These are phyloP conservation scores for Myxozyma sirexii DNA, from an alignment of 805 yeast species.

Conservation along the genomic window DNA sequence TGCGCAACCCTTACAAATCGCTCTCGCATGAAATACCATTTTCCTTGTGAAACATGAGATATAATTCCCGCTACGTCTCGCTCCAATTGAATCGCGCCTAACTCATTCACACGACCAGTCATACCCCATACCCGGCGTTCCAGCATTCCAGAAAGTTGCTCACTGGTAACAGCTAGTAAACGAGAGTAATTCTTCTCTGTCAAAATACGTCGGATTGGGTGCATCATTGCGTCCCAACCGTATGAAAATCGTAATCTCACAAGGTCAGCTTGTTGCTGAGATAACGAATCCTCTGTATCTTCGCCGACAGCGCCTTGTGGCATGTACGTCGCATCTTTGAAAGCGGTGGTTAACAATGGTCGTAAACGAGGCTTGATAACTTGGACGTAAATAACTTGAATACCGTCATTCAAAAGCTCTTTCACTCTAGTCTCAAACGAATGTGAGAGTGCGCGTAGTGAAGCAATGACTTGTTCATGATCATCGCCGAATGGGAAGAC, in stretches of 20 bases:
- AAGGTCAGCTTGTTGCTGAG: constrained; percentile 31
- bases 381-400: constrained; percentile 47
- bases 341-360: constrained; percentile 44
- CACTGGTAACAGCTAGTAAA: constrained; percentile 55
- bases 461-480: constrained; percentile 27
- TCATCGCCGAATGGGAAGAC: constrained; percentile 39
- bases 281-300: constrained; percentile 28
- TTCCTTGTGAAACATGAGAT: constrained; percentile 63
- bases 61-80: constrained; percentile 77
- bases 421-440: constrained; percentile 44
- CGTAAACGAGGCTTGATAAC: constrained; percentile 46
- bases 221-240: constrained; percentile 65
- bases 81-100: constrained; percentile 83
- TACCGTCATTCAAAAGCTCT: constrained; percentile 50
- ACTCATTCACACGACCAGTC: constrained; percentile 70
- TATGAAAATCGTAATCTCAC: constrained; percentile 50
- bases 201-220: constrained; percentile 65
- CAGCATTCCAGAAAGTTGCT: constrained; percentile 56
- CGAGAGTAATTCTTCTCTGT: constrained; percentile 55
- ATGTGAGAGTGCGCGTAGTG: constrained; percentile 36
- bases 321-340: constrained; percentile 48
- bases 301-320: constrained; percentile 29
- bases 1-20: constrained; percentile 82
- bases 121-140: constrained; percentile 71
- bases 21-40: constrained; percentile 73